Evolutionary conservation across 148 eudicot species (phyloP), one percentile per base, ranked within the genome.

Genomic region (Vaccinium corymbosum): DNA sequence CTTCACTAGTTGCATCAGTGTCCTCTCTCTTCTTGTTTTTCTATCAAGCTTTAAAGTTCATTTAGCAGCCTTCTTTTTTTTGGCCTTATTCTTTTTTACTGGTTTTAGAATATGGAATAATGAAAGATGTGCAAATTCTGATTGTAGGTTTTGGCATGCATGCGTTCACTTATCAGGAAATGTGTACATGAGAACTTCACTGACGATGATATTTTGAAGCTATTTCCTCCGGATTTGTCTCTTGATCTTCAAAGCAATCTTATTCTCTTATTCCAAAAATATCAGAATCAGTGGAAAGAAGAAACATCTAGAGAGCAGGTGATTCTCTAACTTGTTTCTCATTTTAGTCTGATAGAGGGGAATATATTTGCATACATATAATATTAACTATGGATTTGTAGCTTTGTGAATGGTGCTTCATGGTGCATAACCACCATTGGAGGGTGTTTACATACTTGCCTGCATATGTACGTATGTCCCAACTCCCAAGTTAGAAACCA

Each of bases 131-230:
- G 10, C 52, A 64, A 64, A 48, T 27, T 57, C 50, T 81, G 29
- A 42, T 32, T 14, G 64, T 78, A 87, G 89, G 89, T 87, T 81
- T 78, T 73, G 83, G 89, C 85, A 59, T 87, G 87, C 89, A 83
- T 87, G 38, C 87, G 89, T 19, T 87, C 82, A 22, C 83, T 87
- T 82, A 82, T 85, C 75, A 84, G 89, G 72, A 87, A 84, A 84
- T 84, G 78, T 38, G 83, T 32, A 42, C 83, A 27, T 29, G 84
- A 78, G 76, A 87, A 79, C 52, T 72, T 82, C 51, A 19, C 78
- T 22, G 78, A 64, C 49, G 82, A 57, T 78, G 85, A 78, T 61
- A 35, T 87, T 11, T 57, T 82, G 87, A 84, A 85, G 87, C 77
- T 87, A 55, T 71, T 87, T 82, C 89, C 89, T 48, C 80, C 82